phyloP scores from a whole-genome alignment of 2,329 filamentous ascomycete species.

The Aureobasidium musti region DNA sequence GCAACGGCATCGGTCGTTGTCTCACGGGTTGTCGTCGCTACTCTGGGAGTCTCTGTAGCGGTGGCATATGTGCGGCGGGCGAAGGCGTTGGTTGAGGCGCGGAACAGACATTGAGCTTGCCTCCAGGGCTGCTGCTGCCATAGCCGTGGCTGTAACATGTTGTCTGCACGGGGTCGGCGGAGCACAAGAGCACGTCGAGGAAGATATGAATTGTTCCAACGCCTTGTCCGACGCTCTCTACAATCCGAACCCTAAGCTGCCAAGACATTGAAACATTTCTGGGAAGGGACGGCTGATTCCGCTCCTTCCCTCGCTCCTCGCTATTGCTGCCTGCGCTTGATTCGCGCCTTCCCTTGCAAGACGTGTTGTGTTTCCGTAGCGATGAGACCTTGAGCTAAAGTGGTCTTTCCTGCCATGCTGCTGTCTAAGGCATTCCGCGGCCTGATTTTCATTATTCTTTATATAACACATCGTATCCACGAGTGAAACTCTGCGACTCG shows the following conservation, averaged over 20 bases:
- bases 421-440: conserved; percentile 9
- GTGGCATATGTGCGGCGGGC: conserved; percentile 57
- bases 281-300: conserved; percentile 1
- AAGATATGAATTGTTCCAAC: conserved; percentile 13
- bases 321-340: background rate
- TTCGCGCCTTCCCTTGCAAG: background rate
- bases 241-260: conserved; percentile 2
- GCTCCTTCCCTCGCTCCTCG: background rate
- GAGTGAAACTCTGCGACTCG: background rate
- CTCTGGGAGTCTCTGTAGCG: conserved; percentile 40
- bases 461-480: background rate
- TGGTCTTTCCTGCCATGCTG: background rate
- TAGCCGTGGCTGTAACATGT: conserved; percentile 69
- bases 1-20: conserved; percentile 38
- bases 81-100: conserved; percentile 39
- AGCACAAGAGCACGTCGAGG: conserved; percentile 11
- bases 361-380: conserved; percentile 16
- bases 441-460: background rate
- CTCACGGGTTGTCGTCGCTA: conserved; percentile 32
- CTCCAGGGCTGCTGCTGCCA: conserved; percentile 44
- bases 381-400: conserved; percentile 21
- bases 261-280: conserved; percentile 24
- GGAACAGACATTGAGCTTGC: conserved; percentile 52
- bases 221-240: background rate
- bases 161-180: background rate